Percentiles rank a stretch among this genome's conserved stretches.
Conservation (phyloP, 2,329 filamentous ascomycete species). For the Penicillium vulpinum region DNA sequence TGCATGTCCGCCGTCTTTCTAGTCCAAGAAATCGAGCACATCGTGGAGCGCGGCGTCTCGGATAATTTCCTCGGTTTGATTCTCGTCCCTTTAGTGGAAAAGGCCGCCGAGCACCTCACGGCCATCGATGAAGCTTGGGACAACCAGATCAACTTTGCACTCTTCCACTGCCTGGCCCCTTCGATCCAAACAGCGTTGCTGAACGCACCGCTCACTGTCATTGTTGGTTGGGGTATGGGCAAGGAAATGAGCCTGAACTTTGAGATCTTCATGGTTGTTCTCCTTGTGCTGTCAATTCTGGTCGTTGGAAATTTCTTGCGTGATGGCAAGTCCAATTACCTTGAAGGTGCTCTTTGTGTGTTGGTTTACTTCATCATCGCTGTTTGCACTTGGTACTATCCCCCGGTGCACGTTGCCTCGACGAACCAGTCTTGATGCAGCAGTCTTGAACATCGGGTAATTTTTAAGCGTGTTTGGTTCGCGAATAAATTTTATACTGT, state of each 20-base stretch:
- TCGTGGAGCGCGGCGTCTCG: conserved; percentile 56
- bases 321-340: conserved; percentile 86
- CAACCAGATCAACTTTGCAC: conserved; percentile 72
- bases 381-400: conserved; percentile 62
- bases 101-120: conserved; percentile 81
- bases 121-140: conserved; percentile 79
- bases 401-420: conserved; percentile 45
- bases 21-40: conserved; percentile 68
- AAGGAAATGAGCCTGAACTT: conserved; percentile 78
- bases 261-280: conserved; percentile 79
- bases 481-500: neutral
- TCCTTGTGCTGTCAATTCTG: conserved; percentile 79
- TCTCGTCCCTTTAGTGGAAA: conserved; percentile 76
- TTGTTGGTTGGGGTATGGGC: conserved; percentile 77
- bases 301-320: conserved; percentile 84
- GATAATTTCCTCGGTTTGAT: conserved; percentile 70
- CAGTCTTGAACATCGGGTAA: conserved; percentile 1
- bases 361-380: conserved; percentile 64
- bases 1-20: conserved; percentile 72
- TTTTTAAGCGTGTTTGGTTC: neutral
- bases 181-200: conserved; percentile 88
- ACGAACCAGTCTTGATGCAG: conserved; percentile 22
- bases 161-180: conserved; percentile 81
- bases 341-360: conserved; percentile 80
- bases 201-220: conserved; percentile 78